phyloP scores from a whole-genome alignment of 805 yeast genomes.

The Teunomyces kruisii region DNA sequence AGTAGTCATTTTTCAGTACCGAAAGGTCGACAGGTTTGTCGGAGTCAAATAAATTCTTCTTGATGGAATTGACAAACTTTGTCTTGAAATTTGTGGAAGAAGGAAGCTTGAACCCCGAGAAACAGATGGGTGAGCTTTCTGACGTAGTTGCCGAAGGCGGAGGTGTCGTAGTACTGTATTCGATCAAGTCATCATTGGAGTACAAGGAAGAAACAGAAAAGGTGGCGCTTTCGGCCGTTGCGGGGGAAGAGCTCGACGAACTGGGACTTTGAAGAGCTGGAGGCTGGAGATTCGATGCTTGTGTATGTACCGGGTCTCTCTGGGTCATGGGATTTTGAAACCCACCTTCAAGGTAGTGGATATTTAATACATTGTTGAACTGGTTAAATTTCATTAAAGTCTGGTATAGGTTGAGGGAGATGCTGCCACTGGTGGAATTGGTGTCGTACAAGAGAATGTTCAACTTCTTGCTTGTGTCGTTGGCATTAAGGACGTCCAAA shows the following conservation, averaged over 20 bases:
- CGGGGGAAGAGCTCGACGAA: slow-evolving; percentile 5
- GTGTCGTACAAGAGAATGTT: slow-evolving; percentile 36
- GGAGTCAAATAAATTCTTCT: slow-evolving; percentile 22
- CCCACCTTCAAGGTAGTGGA: slow-evolving; percentile 30
- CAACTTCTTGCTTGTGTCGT: slow-evolving; percentile 10
- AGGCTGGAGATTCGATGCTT: not conserved
- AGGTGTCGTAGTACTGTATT: slow-evolving; percentile 6
- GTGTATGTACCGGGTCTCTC: not conserved
- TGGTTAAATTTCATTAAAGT: slow-evolving; percentile 30
- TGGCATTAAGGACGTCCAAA: slow-evolving; percentile 6
- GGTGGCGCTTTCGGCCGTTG: slow-evolving; percentile 3
- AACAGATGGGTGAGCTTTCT: slow-evolving; percentile 8
- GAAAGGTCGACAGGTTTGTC: not conserved
- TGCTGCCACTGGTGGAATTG: slow-evolving; percentile 17
- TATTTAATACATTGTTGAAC: slow-evolving; percentile 18
- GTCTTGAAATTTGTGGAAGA: slow-evolving; percentile 36
- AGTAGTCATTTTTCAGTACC: slow-evolving; percentile 2
- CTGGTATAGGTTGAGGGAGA: slow-evolving; percentile 32
- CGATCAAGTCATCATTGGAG: slow-evolving; percentile 9
- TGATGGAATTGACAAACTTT: slow-evolving; percentile 36
- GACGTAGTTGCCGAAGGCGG: not conserved
- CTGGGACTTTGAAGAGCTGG: slow-evolving; percentile 1
- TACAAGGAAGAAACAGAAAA: slow-evolving; percentile 7
- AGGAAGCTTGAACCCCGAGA: slow-evolving; percentile 45
- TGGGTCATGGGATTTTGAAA: slow-evolving; percentile 11